phyloP scores from a whole-genome alignment of 371 early-diverging fungal genomes.

The Coemansia sp. region DNA sequence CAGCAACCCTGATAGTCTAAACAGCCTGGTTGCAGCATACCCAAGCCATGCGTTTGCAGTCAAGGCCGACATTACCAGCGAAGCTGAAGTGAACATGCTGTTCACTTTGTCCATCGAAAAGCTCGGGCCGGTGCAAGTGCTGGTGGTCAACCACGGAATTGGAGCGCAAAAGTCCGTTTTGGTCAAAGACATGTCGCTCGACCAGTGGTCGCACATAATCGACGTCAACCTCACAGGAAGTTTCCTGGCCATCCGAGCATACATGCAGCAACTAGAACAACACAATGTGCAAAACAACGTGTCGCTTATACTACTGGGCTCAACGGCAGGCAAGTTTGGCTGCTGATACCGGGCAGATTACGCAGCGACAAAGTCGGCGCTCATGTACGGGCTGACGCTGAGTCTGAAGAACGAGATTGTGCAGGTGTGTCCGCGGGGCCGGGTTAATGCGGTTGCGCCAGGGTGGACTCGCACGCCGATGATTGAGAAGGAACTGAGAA shows the following conservation, averaged over 20 bases:
- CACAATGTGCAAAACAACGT: constrained; percentile 39
- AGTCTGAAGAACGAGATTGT: constrained; percentile 56
- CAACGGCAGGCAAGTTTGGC: constrained; percentile 57
- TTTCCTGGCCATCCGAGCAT: constrained; percentile 53
- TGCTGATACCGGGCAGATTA: constrained; percentile 55
- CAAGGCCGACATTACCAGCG: neutral
- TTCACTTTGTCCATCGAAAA: constrained; percentile 9
- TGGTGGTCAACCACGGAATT: constrained; percentile 58
- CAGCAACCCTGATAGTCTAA: constrained; percentile 24
- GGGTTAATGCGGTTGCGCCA: constrained; percentile 53
- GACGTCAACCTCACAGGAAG: constrained; percentile 56
- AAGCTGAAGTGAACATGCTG: neutral
- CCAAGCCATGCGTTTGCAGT: neutral
- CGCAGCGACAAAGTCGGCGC: constrained; percentile 51
- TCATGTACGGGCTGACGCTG: constrained; percentile 55
- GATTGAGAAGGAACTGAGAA: constrained; percentile 54
- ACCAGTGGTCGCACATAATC: constrained; percentile 53
- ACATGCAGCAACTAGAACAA: constrained; percentile 48
- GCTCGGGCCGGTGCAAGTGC: constrained; percentile 50
- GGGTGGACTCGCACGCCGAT: constrained; percentile 62
- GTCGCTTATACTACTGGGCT: constrained; percentile 53
- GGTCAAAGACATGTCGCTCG: constrained; percentile 55
- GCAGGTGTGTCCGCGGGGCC: constrained; percentile 53
- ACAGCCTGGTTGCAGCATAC: constrained; percentile 27
- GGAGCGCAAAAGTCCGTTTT: constrained; percentile 53